phyloP scores from a whole-genome alignment of 2,329 filamentous ascomycete species.

The Cordyceps militaris region DNA sequence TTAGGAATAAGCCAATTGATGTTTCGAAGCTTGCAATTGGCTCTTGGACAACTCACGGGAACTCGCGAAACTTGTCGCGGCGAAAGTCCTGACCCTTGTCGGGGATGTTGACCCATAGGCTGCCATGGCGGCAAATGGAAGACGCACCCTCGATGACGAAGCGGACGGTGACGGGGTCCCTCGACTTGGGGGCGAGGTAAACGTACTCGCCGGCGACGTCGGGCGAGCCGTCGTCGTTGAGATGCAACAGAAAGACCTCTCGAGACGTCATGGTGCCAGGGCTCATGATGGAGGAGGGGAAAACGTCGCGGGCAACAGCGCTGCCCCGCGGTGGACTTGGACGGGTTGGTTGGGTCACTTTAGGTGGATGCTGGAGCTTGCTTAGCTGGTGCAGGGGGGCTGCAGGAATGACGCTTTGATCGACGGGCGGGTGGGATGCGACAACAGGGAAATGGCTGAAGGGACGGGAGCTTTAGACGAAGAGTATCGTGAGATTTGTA shows the following conservation, averaged over 20 bases:
- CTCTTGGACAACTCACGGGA: conserved; percentile 57
- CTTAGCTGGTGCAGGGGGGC: background rate
- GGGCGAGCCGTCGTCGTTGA: conserved; percentile 90
- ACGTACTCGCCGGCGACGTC: conserved; percentile 86
- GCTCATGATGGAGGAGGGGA: conserved; percentile 41
- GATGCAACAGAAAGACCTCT: conserved; percentile 78
- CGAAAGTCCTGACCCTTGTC: conserved; percentile 67
- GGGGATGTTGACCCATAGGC: conserved; percentile 94
- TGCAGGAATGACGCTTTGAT: conserved; percentile 4
- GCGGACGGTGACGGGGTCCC: conserved; percentile 69
- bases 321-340: conserved; percentile 12
- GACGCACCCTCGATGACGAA: conserved; percentile 93
- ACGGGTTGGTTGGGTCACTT: too few species aligned
- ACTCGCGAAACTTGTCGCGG: conserved; percentile 75
- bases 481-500: background rate
- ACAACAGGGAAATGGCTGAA: background rate
- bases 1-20: background rate
- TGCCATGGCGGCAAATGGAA: conserved; percentile 90
- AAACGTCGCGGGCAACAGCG: conserved; percentile 11
- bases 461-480: background rate
- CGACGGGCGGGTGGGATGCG: background rate
- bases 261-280: conserved; percentile 56
- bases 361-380: conserved; percentile 4
- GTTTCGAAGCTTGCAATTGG: background rate
- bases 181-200: conserved; percentile 71